Base-by-base conservation (phyloP, 2,329 filamentous ascomycete genomes). In the Apiospora sp. region DNA sequence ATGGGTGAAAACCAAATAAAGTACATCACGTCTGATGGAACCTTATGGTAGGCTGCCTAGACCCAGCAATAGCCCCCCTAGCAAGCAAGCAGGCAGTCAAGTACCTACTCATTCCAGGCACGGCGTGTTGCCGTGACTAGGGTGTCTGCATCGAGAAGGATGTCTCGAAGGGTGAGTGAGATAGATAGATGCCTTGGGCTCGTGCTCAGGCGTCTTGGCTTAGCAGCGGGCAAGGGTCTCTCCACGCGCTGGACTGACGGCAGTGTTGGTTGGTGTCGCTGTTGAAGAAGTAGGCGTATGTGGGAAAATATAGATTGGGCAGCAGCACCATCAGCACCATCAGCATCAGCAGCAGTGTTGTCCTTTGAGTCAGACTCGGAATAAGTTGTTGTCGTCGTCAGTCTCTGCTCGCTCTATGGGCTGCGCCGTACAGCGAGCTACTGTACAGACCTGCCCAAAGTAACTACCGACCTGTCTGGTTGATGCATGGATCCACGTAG, bases 1-100 rank as follows among this genome's bases (percentile, higher is more conserved):
- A 64, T 64, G 30, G 34, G 19, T 41, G 19, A 64, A 64, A 64
- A 64, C 58, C 58, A 64, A 64, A 64, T 41, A 64, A 64, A 64
- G 58, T 64, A 34, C 58, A 64, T 64, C 58, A 64, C 10, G 41
- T 41, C 19, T 64, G 58, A 64, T 24, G 58, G 19, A 22, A 64
- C 58, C 41, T 41, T 2, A 64, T 24, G 30, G 58, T 41, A 64
- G 58, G 22, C 12, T 4, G 30, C 4, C 24, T 37, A 41, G 34
- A 34, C 58, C 7, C n/a, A 41, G 58, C 34, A 64, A 22, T 10
- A 41, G 7, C 37, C 19, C 58, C 58, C 58, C 30, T n/a, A n/a
- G 30, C 58, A 41, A 64, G 34, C 58, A 64, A 64, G 58, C 30
- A 64, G n/a, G 19, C 30, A 61, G 19, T 61, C 54, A 61, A 64